phyloP scores from a whole-genome alignment of 768 basidiomycete species.

The Ramaria sp. region DNA sequence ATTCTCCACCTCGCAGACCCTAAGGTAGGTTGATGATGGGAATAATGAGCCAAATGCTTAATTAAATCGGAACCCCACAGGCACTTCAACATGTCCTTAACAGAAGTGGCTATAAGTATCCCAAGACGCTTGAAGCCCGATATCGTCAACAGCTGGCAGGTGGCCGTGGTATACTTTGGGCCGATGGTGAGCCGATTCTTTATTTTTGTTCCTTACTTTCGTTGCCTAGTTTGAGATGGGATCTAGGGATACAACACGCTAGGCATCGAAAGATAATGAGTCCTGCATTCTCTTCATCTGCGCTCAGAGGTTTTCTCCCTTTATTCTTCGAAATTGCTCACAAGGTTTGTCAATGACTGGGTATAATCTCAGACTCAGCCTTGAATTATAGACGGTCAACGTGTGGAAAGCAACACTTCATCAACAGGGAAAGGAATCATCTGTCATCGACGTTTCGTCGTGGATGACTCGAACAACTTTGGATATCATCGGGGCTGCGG shows the following conservation, averaged over 20 bases:
- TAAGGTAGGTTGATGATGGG: conserved; percentile 22
- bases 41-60: background rate
- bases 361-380: background rate
- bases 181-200: conserved; percentile 7
- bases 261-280: conserved; percentile 26
- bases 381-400: conserved; percentile 28
- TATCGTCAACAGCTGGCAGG: conserved; percentile 11
- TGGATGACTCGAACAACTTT: conserved; percentile 30
- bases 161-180: conserved; percentile 16
- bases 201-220: background rate
- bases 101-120: conserved; percentile 18
- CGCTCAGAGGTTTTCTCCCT: conserved; percentile 25
- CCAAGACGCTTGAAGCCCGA: conserved; percentile 12
- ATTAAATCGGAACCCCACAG: background rate
- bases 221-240: background rate
- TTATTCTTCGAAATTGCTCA: conserved; percentile 14
- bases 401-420: conserved; percentile 41
- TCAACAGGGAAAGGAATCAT: conserved; percentile 23
- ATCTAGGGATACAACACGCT: conserved; percentile 17
- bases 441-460: conserved; percentile 36
- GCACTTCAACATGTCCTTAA: conserved; percentile 20
- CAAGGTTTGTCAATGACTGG: conserved; percentile 11
- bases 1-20: conserved; percentile 44
- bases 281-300: conserved; percentile 28
- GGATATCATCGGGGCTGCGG: conserved; percentile 26